Base-by-base conservation (phyloP, 192 early-diverging fungal genomes). In the Podila verticillata region DNA sequence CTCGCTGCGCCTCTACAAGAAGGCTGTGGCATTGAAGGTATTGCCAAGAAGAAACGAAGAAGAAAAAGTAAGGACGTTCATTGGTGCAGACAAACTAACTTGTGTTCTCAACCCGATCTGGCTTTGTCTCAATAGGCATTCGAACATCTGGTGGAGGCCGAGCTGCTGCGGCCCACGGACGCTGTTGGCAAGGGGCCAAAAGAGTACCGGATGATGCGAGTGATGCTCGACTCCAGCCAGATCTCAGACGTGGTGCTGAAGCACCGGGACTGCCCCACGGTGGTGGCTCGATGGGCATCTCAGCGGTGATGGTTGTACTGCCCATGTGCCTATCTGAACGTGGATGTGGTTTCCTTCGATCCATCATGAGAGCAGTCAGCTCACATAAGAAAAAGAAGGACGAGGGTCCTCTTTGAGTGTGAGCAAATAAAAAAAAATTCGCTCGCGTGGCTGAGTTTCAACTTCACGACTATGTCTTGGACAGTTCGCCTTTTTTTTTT, bases 121-220 rank as follows among this genome's bases (percentile, higher is more conserved):
- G 48, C n/a, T 44, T 44, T 12, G 39, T 44, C 3, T 19, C 7
- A 2, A 26, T 65, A 92, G 89, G 94, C 94, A 13, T 95, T 96
- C 80, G 96, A 97, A 69, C 91, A 92, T 48, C 77, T 95, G 22
- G 82, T 90, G 19, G 83, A 84, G 28, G 80, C 93, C 64, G 93
- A 95, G 78, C 68, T 95, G 44, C 88, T 93, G 13, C 85, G 87
- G 51, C 90, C 90, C 0, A 77, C 82, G 29, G 89, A 89, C 15
- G 68, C 81, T 9, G 77, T 61, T 0, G 85, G 85, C 5, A 85
- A 91, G 34, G 91, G 92, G 48, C 94, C 93, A 13, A 96, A 96
- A 66, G 94, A 95, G 74, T 95, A 94, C 68, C 84, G 93, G 49
- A 96, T 96, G 96, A 90, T 93, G 75, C 91, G 92, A 65, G 66